Conservation (phyloP, 345 rosid genomes). For the Aquilaria yunnanensis region DNA sequence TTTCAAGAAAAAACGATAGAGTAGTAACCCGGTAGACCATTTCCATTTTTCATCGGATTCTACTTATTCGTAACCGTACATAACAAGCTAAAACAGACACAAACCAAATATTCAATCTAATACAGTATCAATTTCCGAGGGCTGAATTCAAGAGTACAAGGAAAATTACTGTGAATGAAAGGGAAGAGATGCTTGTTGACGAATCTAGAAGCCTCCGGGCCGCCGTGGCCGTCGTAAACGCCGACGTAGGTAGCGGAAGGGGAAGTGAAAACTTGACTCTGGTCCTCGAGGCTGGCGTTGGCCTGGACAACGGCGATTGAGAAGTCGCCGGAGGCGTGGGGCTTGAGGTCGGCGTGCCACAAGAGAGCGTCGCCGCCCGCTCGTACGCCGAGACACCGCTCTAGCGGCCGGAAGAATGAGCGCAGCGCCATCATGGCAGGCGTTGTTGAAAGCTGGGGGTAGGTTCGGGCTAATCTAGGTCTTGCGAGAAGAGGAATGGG, state of each 20-base stretch:
- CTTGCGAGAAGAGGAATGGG: neutral
- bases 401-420: conserved; percentile 56
- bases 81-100: too few species aligned
- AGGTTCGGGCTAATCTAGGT: neutral
- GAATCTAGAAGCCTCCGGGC: conserved; percentile 94
- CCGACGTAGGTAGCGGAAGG: conserved; percentile 81
- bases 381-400: conserved; percentile 61
- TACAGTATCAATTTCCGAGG: too few species aligned
- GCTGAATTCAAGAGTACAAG: too few species aligned
- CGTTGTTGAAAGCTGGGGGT: neutral
- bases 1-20: too few species aligned
- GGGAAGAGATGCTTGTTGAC: conserved; percentile 81
- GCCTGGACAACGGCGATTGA: conserved; percentile 98
- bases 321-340: conserved; percentile 80
- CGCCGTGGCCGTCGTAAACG: conserved; percentile 95
- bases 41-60: too few species aligned
- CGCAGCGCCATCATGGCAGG: conserved; percentile 44
- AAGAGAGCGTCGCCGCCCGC: conserved; percentile 59
- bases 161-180: conserved; percentile 57
- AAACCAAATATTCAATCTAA: too few species aligned
- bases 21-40: too few species aligned
- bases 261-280: conserved; percentile 79
- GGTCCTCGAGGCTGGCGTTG: conserved; percentile 75
- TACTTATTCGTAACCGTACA: too few species aligned
- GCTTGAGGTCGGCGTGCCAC: conserved; percentile 83